Percentiles rank a stretch among this genome's conserved stretches.
These are phyloP conservation scores for Russula brevipes DNA, from an alignment of 768 basidiomycete species.

Conservation along the genomic window DNA sequence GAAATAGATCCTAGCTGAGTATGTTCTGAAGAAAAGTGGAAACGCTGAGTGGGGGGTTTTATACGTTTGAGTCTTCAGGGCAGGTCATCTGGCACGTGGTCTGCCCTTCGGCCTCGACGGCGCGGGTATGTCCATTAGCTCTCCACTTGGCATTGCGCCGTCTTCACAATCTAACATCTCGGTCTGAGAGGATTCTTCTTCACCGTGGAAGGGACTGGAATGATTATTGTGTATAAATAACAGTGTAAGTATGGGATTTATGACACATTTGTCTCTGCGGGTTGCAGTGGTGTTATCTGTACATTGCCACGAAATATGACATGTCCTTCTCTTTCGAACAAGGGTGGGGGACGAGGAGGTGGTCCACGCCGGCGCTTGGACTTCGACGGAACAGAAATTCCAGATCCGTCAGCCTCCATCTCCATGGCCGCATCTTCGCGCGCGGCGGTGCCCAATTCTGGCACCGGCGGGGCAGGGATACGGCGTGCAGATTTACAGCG, in stretches of 20 bases:
- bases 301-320: slow-evolving; percentile 63
- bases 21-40: slow-evolving; percentile 36
- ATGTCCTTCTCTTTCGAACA: slow-evolving; percentile 63
- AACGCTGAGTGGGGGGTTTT: not conserved
- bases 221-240: too few relatives aligned
- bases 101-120: too few relatives aligned
- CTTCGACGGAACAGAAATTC: not conserved
- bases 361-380: slow-evolving; percentile 29
- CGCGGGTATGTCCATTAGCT: too few relatives aligned
- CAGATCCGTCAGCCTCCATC: not conserved
- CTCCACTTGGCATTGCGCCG: too few relatives aligned
- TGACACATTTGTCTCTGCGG: not conserved
- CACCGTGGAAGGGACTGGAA: too few relatives aligned
- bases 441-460: not conserved
- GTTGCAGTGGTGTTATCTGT: slow-evolving; percentile 19
- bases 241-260: not conserved
- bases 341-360: slow-evolving; percentile 44
- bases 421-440: slow-evolving; percentile 1
- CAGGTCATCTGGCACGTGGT: slow-evolving; percentile 14
- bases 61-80: slow-evolving; percentile 16
- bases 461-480: slow-evolving; percentile 59
- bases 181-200: too few relatives aligned
- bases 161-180: too few relatives aligned
- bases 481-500: slow-evolving; percentile 53
- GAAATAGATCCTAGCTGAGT: slow-evolving; percentile 41